phyloP scores from a whole-genome alignment of 768 basidiomycete genomes.

The button mushroom (Agaricus bisporus) region DNA sequence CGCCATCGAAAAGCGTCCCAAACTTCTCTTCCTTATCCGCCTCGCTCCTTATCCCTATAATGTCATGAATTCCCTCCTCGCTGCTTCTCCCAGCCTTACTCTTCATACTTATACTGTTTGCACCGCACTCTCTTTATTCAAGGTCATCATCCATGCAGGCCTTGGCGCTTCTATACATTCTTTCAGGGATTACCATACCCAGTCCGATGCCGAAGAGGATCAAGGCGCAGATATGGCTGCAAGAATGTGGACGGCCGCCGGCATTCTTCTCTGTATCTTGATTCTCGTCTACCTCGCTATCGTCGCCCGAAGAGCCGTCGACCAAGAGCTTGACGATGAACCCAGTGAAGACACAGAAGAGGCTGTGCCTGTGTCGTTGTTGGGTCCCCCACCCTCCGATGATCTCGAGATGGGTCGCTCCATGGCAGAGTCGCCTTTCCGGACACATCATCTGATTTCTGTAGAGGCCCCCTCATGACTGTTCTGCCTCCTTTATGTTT shows the following conservation, averaged over 20 bases:
- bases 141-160: constrained; percentile 86
- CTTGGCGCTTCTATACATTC: constrained; percentile 82
- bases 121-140: constrained; percentile 82
- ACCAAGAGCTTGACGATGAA: constrained; percentile 40
- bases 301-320: constrained; percentile 64
- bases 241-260: constrained; percentile 59
- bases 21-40: constrained; percentile 85
- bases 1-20: constrained; percentile 83
- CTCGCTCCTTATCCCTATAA: constrained; percentile 92
- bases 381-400: constrained; percentile 27
- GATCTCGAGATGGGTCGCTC: constrained; percentile 29
- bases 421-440: constrained; percentile 47
- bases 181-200: constrained; percentile 62
- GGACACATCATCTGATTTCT: constrained; percentile 20
- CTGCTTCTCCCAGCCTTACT: constrained; percentile 77
- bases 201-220: constrained; percentile 28
- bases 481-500: neutral
- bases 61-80: constrained; percentile 92
- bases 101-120: constrained; percentile 73
- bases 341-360: constrained; percentile 35
- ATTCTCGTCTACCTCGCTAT: constrained; percentile 77
- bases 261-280: constrained; percentile 63
- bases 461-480: constrained; percentile 7
- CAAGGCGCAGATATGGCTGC: constrained; percentile 45
- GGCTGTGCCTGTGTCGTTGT: constrained; percentile 45